Base-by-base conservation (phyloP, 192 early-diverging fungal species). In the Rhizoclosmatium globosum region DNA sequence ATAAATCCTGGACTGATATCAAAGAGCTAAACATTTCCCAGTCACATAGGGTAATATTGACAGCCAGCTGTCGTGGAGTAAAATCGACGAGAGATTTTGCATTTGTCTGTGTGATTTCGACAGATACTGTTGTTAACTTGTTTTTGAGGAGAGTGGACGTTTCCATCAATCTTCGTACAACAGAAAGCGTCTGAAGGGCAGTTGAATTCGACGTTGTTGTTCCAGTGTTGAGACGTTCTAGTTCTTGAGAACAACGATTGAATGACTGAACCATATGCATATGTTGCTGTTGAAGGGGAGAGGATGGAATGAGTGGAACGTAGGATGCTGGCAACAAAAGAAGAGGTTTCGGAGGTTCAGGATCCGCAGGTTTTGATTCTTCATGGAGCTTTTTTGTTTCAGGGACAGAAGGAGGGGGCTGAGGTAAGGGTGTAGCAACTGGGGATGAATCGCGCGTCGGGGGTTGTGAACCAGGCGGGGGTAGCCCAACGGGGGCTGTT, bases 121-220 rank as follows among this genome's bases (percentile, higher is more conserved):
- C 23, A 1, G 78, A 23, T 15, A 79, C 70, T 17, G 2, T 13
- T 7, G 39, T 43, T 9, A 73, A 17, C 62, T 79, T 79, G 4
- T 23, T 46, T 64, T 79, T 79, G 2, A 72, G 57, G 69, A 79
- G 42, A 6, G 68, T 70, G 7, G 70, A 46, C 23, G 78, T 79
- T 66, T 79, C 78, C 59, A 79, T 31, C 19, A 79, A 45, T 50
- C 70, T 39, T 2, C 78, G 78, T 62, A 79, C 78, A 13, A 65
- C 17, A 17, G 39, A 9, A 13, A 79, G 71, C 3, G 78, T 65
- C 47, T 76, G 61, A 9, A 76, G 47, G 3, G 78, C 68, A 41
- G 59, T 13, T 6, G 67, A 7, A 48, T 31, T 50, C 3, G 58
- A 65, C 1, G 62, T 64, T 13, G 62, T 72, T 3, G 56, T 61